Evolutionary conservation across 1,284 basidiomycete genomes (phyloP).

Genomic region (Austropuccinia psidii): DNA sequence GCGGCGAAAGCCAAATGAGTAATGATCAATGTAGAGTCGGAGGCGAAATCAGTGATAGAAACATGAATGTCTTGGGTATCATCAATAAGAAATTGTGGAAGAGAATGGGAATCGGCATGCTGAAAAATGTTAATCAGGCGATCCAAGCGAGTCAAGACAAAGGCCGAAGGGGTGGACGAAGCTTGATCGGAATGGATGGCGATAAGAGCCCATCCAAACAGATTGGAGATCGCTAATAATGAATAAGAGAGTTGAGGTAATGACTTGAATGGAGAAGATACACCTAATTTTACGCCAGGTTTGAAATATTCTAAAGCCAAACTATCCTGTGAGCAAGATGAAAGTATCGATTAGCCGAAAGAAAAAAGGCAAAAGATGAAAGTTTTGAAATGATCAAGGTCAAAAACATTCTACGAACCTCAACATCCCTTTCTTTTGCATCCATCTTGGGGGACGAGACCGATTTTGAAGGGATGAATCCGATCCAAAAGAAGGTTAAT

Average conservation of each 20-base stretch:
- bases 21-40: conserved; percentile 1
- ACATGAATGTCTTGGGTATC: neutral
- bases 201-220: conserved; percentile 31
- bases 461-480: no score
- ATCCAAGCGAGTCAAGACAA: conserved; percentile 4
- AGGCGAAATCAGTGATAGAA: neutral
- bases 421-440: no score
- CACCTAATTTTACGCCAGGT: neutral
- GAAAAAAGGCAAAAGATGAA: no score
- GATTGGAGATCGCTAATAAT: conserved; percentile 20
- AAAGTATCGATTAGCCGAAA: no score
- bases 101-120: neutral
- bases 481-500: no score
- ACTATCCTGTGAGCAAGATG: neutral
- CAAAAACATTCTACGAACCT: no score
- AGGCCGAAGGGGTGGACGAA: neutral
- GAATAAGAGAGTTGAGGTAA: neutral
- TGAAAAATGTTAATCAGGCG: neutral
- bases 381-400: no score
- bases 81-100: neutral
- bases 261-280: neutral
- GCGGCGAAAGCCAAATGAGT: conserved; percentile 35
- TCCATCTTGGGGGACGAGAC: no score
- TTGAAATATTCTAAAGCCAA: conserved; percentile 13
- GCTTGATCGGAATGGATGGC: conserved; percentile 1